Percentiles rank a stretch among this genome's conserved stretches.
Evolutionary conservation across 352 stramenopile species (phyloP).

Genomic region (Phytophthora quininea): DNA sequence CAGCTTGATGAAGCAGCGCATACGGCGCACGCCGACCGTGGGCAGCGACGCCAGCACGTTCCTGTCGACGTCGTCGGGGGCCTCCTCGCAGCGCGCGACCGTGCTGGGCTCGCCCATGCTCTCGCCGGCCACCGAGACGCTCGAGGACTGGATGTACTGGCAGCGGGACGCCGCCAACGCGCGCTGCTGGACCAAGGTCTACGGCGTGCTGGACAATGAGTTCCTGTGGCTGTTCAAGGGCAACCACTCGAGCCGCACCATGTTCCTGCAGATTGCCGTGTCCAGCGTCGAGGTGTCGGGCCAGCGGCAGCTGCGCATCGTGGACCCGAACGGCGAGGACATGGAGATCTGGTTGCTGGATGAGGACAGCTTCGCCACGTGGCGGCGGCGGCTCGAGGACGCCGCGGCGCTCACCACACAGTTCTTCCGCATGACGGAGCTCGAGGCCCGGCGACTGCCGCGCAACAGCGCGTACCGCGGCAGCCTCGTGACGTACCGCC

Average conservation of each 20-base stretch:
- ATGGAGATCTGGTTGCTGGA: slow-evolving; percentile 81
- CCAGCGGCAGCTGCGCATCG: slow-evolving; percentile 64
- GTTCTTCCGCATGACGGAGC: slow-evolving; percentile 65
- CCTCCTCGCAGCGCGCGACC: slow-evolving; percentile 50
- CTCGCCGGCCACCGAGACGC: slow-evolving; percentile 37
- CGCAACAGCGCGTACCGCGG: slow-evolving; percentile 69
- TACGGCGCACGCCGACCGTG: slow-evolving; percentile 35
- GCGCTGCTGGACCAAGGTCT: slow-evolving; percentile 85
- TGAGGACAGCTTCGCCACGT: slow-evolving; percentile 48
- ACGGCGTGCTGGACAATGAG: slow-evolving; percentile 78
- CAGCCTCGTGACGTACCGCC: slow-evolving; percentile 70
- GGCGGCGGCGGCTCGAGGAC: slow-evolving; percentile 65
- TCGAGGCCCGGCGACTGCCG: slow-evolving; percentile 63
- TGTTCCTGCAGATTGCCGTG: slow-evolving; percentile 82
- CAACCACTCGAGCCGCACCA: slow-evolving; percentile 54
- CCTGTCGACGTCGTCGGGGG: slow-evolving; percentile 25
- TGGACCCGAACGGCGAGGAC: slow-evolving; percentile 78
- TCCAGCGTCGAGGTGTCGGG: slow-evolving; percentile 70
- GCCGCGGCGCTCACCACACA: slow-evolving; percentile 61
- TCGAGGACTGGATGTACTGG: slow-evolving; percentile 88
- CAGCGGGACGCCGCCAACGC: slow-evolving; percentile 70
- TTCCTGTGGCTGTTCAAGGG: slow-evolving; percentile 84
- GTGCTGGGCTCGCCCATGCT: slow-evolving; percentile 44
- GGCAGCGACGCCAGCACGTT: slow-evolving; percentile 40
- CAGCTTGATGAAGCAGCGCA: slow-evolving; percentile 28